Base-by-base conservation (phyloP, 345 rosid genomes). In the Eucalyptus sp. region DNA sequence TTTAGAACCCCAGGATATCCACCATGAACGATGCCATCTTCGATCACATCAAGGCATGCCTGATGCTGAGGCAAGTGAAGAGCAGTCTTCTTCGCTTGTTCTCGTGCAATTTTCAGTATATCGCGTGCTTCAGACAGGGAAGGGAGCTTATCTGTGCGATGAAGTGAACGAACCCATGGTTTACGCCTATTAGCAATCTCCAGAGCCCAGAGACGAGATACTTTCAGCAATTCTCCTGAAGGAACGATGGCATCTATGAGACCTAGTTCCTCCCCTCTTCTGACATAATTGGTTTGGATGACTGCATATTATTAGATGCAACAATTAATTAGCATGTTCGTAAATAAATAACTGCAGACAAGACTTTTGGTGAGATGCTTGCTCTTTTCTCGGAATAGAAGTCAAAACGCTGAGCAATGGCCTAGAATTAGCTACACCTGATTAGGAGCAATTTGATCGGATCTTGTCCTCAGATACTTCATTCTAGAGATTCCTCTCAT, bases 1-100 rank as follows among this genome's bases (percentile, higher is more conserved):
- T 95, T 93, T 20, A 97, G 94, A 92, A 96, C 95, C 52, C 99
- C 99, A 88, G 50, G 93, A 87, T 97, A 96, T 90, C 99, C 99
- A 91, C 99, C 99, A 93, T 97, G 98, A 90, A 95, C 52, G 87
- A 97, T 90, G 88, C 99, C 99, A 62, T 95, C 98, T 93, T 97
- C 99, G 60, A 97, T 96, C 87, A 96, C 97, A 91, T 96, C 97
- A 92, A 97, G 95, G 91, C 95, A 94, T 88, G 91, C 99, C 86
- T 89, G 96, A 92, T 96, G 98, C 93, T 97, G 99, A 87, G 98
- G 99, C 96, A 96, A 91, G 94, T 97, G 95, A 89, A 94, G 94
- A 56, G 99, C 97, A 90, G 92, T 91, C 93, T 93, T 95, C 94
- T 92, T 96, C 87, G 97, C 97, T 90, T 95, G 94, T 90, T 90